phyloP scores from a whole-genome alignment of 2,329 filamentous ascomycete genomes.

The Pseudocercospora ulei region DNA sequence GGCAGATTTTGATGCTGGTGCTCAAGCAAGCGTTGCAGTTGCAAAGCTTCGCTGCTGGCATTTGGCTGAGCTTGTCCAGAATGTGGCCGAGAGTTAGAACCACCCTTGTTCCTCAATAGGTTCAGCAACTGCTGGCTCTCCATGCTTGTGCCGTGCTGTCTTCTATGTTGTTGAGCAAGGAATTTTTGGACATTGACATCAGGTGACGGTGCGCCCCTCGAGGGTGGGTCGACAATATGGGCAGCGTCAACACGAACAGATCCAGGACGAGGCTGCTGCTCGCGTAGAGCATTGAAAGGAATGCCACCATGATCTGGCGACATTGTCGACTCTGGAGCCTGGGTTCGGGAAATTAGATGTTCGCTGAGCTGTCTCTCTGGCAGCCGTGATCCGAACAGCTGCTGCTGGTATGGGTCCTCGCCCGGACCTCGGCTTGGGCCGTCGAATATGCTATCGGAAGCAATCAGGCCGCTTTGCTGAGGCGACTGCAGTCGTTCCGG shows the following conservation, averaged over 20 bases:
- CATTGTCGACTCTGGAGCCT: constrained; percentile 14
- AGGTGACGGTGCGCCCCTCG: constrained; percentile 29
- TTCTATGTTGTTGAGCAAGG: constrained; percentile 36
- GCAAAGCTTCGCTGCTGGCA: constrained; percentile 19
- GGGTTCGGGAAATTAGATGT: constrained; percentile 13
- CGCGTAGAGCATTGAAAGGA: constrained; percentile 21
- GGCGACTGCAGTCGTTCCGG: constrained; percentile 29
- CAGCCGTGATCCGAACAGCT: constrained; percentile 12
- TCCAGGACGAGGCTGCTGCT: constrained; percentile 23
- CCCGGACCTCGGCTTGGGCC: constrained; percentile 5
- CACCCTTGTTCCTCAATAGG: constrained; percentile 52
- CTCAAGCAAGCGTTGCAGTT: constrained; percentile 34
- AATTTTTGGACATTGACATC: constrained; percentile 33
- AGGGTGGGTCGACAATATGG: constrained; percentile 27
- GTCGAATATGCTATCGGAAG: constrained; percentile 17
- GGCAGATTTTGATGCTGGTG: constrained; percentile 25
- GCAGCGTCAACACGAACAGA: constrained; percentile 23
- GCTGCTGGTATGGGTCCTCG: constrained; percentile 17
- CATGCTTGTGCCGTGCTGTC: constrained; percentile 42
- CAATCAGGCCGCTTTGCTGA: constrained; percentile 16
- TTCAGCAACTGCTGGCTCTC: constrained; percentile 80
- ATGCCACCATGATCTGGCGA: constrained; percentile 24
- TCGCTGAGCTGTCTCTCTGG: constrained; percentile 15
- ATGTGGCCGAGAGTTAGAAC: constrained; percentile 29
- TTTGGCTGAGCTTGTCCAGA: constrained; percentile 30